Evolutionary conservation across 2,329 filamentous ascomycete genomes (phyloP).

Genomic region (Ophiostoma novo-ulmi): DNA sequence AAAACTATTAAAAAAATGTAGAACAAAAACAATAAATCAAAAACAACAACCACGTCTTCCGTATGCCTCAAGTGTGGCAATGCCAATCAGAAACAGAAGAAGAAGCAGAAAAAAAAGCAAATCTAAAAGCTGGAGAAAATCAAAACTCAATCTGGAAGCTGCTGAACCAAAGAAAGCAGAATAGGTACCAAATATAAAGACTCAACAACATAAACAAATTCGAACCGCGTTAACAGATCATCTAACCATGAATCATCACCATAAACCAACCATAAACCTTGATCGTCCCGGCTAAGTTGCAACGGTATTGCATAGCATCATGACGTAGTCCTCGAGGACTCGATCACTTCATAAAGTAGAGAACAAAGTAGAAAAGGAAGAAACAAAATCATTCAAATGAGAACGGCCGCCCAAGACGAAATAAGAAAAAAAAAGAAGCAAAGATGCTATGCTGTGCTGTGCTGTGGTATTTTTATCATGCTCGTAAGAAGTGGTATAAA

Average conservation of each 20-base stretch:
- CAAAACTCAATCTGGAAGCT: neutral
- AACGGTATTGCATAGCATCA: neutral
- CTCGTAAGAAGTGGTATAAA: neutral
- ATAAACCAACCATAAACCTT: too few relatives aligned
- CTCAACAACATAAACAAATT: too few relatives aligned
- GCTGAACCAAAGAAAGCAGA: neutral
- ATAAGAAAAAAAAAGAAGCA: neutral
- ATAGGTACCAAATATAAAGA: neutral
- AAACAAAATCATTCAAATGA: conserved; percentile 9
- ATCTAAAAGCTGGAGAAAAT: neutral
- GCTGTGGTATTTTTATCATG: conserved; percentile 7
- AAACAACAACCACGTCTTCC: neutral
- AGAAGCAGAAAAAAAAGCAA: neutral
- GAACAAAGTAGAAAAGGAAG: neutral
- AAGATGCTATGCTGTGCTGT: neutral
- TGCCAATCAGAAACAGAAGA: neutral
- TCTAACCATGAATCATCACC: neutral
- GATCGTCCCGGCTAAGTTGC: neutral
- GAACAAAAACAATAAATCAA: neutral
- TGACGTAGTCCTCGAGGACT: neutral
- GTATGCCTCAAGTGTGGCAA: neutral
- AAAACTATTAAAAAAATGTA: neutral
- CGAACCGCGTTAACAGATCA: neutral
- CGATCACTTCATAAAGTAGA: neutral
- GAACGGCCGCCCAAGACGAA: neutral